phyloP scores from a whole-genome alignment of 1,139 yeast species.

The Geotrichum restrictum region DNA sequence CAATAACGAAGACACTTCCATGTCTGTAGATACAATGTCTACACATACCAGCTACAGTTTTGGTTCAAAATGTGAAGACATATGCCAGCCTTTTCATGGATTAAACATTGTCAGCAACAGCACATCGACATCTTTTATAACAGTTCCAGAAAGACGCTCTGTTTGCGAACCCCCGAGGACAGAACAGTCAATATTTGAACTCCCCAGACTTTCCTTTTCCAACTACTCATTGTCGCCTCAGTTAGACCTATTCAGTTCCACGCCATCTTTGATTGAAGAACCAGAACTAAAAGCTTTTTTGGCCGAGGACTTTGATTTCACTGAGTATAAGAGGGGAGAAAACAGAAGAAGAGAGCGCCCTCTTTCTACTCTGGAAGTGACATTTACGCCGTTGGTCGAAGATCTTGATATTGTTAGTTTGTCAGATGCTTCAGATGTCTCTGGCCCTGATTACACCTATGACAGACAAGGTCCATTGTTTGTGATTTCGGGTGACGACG shows the following conservation, averaged over 20 bases:
- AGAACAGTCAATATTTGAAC: not conserved
- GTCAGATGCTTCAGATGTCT: not conserved
- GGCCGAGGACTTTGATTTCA: conserved; percentile 7
- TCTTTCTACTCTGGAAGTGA: not conserved
- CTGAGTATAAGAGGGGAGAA: not conserved
- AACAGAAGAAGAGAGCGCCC: not conserved
- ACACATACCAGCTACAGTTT: conserved; percentile 8
- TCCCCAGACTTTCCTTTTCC: not conserved
- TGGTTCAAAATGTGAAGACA: conserved; percentile 10
- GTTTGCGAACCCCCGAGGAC: not conserved
- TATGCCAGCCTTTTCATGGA: conserved; percentile 8
- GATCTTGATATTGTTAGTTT: conserved; percentile 7
- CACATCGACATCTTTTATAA: not conserved
- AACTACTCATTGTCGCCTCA: conserved; percentile 7
- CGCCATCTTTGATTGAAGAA: conserved; percentile 16
- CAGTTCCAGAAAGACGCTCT: too few species aligned
- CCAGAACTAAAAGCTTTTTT: conserved; percentile 17
- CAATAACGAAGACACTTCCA: not conserved
- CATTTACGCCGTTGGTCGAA: not conserved
- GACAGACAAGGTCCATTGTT: not conserved
- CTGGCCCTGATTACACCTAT: not conserved
- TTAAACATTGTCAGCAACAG: conserved; percentile 8
- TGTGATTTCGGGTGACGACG: not conserved
- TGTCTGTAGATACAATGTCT: conserved; percentile 1
- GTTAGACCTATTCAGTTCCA: conserved; percentile 2